Base-by-base conservation (phyloP, 1,139 yeast species). In the Suhomyces anneliseae region DNA sequence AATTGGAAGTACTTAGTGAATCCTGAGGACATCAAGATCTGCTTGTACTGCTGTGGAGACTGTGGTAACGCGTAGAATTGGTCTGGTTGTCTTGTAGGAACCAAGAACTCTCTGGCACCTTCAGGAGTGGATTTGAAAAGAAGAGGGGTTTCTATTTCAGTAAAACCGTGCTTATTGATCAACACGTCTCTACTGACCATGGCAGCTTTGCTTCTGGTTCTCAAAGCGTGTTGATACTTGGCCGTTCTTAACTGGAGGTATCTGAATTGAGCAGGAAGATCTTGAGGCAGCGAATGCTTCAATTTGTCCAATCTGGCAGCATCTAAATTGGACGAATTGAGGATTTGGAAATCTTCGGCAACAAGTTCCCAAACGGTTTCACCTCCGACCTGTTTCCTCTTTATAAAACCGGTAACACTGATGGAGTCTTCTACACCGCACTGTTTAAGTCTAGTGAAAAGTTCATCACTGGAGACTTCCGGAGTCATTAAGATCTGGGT, bases 21-120 rank as follows among this genome's bases (percentile, higher is more conserved):
- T 0, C 99, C 99, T 36, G 96, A 85, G 5, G 97, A 95, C 93
- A 93, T 93, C 38, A 93, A 70, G 35, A 93, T 74, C 66, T 93
- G 99, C 62, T 95, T 93, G 61, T 92, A 93, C 62, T 93, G 99
- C 61, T 93, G 99, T 0, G 99, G 99, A 26, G 97, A 88, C 65
- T 93, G 99, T 0, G 98, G 97, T 38, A 93, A 72, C 0, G 99
- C 97, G 63, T 92, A 93, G 64, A 89, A 88, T 4, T 76, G 69
- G 10, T 78, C 73, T 5, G 70, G 65, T 14, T 76, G 68, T 53
- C 98, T 76, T 0, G 97, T 90, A 0, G 99, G 99, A 0, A 93
- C 98, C 45, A 95, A 68, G 61, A 93, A 93, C 66, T 93, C 99
- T 37, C 96, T 75, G 1, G 99, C 99, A 9, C 99, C 99, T 66